These are phyloP conservation scores for Ceratocystis diversiconidia DNA, from an alignment of 2,329 filamentous ascomycete genomes.

Conservation along the genomic window DNA sequence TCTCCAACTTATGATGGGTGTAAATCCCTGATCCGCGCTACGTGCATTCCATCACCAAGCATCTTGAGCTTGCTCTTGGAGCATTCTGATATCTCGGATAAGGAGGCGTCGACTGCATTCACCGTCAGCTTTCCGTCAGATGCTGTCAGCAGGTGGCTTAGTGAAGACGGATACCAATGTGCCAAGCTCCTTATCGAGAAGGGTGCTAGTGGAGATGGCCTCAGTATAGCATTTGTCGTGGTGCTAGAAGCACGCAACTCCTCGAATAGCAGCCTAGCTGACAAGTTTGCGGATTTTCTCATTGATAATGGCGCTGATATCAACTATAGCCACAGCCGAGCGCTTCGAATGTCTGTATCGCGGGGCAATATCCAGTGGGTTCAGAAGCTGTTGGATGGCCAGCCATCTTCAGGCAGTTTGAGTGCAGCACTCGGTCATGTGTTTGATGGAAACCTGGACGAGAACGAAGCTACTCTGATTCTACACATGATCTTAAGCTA, in stretches of 20 bases:
- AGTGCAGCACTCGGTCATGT: constrained; percentile 7
- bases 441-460: constrained; percentile 1
- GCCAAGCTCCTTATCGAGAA: constrained; percentile 35
- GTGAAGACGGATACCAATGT: constrained; percentile 19
- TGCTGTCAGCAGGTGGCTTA: constrained; percentile 9
- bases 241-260: background rate
- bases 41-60: background rate
- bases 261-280: background rate
- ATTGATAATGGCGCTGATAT: constrained; percentile 32
- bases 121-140: background rate
- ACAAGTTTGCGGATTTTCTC: constrained; percentile 24
- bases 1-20: constrained; percentile 8
- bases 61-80: background rate
- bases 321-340: constrained; percentile 32
- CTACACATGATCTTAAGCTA: constrained; percentile 25
- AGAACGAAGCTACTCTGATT: constrained; percentile 3
- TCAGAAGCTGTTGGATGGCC: background rate
- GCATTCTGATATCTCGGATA: background rate
- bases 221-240: constrained; percentile 3
- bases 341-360: constrained; percentile 7
- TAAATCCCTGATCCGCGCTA: constrained; percentile 7
- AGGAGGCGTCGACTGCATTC: constrained; percentile 7
- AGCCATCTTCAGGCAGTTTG: constrained; percentile 1
- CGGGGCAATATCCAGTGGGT: constrained; percentile 3
- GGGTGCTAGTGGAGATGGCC: constrained; percentile 27